Evolutionary conservation across 495 filamentous ascomycete species (phyloP).

Genomic region (Aspergillus carlsbadensis): DNA sequence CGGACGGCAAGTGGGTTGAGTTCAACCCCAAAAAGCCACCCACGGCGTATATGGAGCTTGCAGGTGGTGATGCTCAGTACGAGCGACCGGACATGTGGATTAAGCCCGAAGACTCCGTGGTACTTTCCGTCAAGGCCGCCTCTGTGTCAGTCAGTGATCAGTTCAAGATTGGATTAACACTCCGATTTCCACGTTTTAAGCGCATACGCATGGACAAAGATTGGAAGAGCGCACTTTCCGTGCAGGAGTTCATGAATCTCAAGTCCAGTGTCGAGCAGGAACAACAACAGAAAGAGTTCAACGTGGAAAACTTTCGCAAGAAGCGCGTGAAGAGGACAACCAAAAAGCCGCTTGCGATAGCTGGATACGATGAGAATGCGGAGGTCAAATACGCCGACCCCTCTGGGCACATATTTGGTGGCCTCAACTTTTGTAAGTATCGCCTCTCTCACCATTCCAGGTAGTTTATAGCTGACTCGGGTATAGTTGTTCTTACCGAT

Average conservation of each 20-base stretch:
- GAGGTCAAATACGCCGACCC: slow-evolving; percentile 55
- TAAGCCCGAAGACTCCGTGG: slow-evolving; percentile 79
- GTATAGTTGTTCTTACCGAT: slow-evolving; percentile 62
- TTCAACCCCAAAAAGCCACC: slow-evolving; percentile 85
- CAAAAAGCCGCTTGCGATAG: slow-evolving; percentile 67
- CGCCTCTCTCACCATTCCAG: neutral
- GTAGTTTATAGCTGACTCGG: slow-evolving; percentile 14
- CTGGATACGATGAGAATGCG: slow-evolving; percentile 59
- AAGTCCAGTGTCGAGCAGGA: slow-evolving; percentile 71
- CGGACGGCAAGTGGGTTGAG: slow-evolving; percentile 85
- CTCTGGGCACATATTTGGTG: slow-evolving; percentile 64
- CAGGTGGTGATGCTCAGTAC: slow-evolving; percentile 67
- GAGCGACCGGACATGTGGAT: slow-evolving; percentile 95
- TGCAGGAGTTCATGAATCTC: slow-evolving; percentile 73
- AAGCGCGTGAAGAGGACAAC: slow-evolving; percentile 62
- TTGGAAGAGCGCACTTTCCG: slow-evolving; percentile 76
- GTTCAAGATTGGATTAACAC: slow-evolving; percentile 74
- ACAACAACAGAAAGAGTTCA: slow-evolving; percentile 74
- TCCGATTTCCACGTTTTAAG: slow-evolving; percentile 93
- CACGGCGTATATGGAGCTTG: slow-evolving; percentile 75
- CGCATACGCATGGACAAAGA: slow-evolving; percentile 74
- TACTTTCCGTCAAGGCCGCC: slow-evolving; percentile 88
- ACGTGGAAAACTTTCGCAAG: slow-evolving; percentile 71
- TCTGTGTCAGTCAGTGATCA: slow-evolving; percentile 69
- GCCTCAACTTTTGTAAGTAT: slow-evolving; percentile 71